A percentile compares a stretch with the other conserved stretches of the same genome.
These are phyloP conservation scores for Silene conica DNA, from an alignment of 148 eudicot species.

Conservation along the genomic window DNA sequence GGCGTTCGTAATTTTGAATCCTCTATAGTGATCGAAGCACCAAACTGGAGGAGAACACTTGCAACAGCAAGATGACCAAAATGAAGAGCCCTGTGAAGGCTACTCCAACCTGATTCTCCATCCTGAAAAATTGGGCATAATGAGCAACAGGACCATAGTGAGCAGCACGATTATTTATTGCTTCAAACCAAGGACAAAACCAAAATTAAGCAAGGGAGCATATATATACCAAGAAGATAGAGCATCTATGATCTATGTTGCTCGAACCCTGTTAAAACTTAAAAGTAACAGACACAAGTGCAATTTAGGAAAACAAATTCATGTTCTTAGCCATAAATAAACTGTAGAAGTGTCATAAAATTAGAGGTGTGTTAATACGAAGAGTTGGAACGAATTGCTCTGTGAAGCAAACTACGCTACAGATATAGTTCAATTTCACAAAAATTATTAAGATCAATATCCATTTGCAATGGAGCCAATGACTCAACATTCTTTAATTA, in stretches of 20 bases:
- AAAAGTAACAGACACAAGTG: too few relatives aligned
- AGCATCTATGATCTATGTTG: background rate
- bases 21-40: constrained; percentile 71
- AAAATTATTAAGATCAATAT: too few relatives aligned
- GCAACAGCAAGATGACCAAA: constrained; percentile 97
- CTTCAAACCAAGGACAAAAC: background rate
- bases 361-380: too few relatives aligned
- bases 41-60: constrained; percentile 72
- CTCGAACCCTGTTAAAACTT: too few relatives aligned
- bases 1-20: constrained; percentile 87
- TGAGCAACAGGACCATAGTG: background rate
- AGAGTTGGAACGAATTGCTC: too few relatives aligned
- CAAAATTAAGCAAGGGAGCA: background rate
- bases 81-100: constrained; percentile 94
- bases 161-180: background rate
- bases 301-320: too few relatives aligned
- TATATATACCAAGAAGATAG: background rate
- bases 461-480: too few relatives aligned
- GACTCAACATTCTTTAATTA: too few relatives aligned
- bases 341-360: too few relatives aligned
- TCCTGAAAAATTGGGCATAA: constrained; percentile 46
- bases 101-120: constrained; percentile 99
- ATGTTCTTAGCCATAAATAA: too few relatives aligned
- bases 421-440: too few relatives aligned
- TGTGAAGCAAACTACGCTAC: too few relatives aligned